Conservation (phyloP, 495 filamentous ascomycete genomes). For the Amniculicola lignicola region DNA sequence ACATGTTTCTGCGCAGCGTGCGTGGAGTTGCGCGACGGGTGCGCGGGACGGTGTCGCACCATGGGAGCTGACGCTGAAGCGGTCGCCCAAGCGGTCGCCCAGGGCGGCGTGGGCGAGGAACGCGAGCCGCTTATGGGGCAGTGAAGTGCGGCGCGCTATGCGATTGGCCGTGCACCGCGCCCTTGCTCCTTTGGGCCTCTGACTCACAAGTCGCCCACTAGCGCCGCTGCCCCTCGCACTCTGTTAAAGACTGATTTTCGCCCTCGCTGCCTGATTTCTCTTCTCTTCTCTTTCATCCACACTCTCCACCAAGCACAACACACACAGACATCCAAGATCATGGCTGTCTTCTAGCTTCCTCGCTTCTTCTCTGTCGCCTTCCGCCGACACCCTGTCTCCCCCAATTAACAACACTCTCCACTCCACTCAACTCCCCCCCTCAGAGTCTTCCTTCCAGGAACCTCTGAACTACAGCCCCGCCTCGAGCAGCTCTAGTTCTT, state of each 20-base stretch:
- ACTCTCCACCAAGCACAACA: constrained; percentile 37
- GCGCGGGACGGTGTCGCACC: no score
- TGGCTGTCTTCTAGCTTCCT: constrained; percentile 54
- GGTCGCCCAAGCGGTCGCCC: neutral
- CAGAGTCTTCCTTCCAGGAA: constrained; percentile 48
- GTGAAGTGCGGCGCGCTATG: no score
- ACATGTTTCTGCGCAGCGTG: neutral
- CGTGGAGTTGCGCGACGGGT: neutral
- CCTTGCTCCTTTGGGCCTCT: no score
- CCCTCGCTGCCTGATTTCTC: constrained; percentile 19
- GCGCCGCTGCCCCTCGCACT: neutral
- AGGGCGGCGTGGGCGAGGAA: neutral
- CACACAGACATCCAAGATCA: constrained; percentile 44
- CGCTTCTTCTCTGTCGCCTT: constrained; percentile 48
- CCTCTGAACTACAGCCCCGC: constrained; percentile 58
- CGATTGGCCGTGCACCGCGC: no score
- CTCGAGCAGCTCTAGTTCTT: constrained; percentile 55
- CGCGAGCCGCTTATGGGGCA: no score
- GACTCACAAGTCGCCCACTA: no score
- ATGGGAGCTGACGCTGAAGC: no score
- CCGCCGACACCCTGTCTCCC: constrained; percentile 50
- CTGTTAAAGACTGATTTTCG: neutral
- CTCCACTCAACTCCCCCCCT: constrained; percentile 44
- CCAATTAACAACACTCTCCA: constrained; percentile 34
- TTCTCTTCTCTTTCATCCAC: constrained; percentile 35